These are phyloP conservation scores for Daldinia sp. DNA, from an alignment of 2,329 filamentous ascomycete genomes.

Conservation along the genomic window DNA sequence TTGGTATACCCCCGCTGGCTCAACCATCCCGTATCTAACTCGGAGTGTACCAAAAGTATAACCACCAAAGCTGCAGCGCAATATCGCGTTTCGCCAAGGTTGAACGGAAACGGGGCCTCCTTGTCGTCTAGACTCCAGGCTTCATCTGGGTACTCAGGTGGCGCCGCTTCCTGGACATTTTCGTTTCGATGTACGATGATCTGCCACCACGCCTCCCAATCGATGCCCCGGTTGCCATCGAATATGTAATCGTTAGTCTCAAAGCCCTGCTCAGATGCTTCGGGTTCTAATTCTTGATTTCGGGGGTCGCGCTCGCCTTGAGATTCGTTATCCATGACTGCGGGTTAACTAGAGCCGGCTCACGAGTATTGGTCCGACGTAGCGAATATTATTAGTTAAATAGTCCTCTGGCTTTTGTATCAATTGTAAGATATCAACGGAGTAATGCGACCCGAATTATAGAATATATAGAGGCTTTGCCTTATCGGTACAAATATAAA, in stretches of 20 bases:
- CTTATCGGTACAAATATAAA: neutral
- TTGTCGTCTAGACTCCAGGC: conserved; percentile 13
- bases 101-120: conserved; percentile 34
- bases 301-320: neutral
- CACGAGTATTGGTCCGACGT: neutral
- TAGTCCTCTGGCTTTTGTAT: too few relatives aligned
- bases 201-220: conserved; percentile 25
- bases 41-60: conserved; percentile 24
- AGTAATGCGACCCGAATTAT: neutral
- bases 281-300: neutral
- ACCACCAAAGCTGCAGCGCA: conserved; percentile 24
- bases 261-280: neutral
- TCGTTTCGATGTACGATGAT: conserved; percentile 33
- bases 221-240: neutral
- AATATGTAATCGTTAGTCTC: neutral
- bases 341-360: neutral
- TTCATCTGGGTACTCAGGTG: neutral
- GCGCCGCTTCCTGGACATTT: neutral
- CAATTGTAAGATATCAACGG: too few relatives aligned
- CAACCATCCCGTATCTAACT: conserved; percentile 28
- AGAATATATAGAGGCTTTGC: conserved; percentile 8
- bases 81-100: conserved; percentile 31
- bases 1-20: conserved; percentile 6
- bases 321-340: neutral
- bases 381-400: neutral